phyloP scores from a whole-genome alignment of 2,329 filamentous ascomycete species.

The Blastomyces emzantsi region DNA sequence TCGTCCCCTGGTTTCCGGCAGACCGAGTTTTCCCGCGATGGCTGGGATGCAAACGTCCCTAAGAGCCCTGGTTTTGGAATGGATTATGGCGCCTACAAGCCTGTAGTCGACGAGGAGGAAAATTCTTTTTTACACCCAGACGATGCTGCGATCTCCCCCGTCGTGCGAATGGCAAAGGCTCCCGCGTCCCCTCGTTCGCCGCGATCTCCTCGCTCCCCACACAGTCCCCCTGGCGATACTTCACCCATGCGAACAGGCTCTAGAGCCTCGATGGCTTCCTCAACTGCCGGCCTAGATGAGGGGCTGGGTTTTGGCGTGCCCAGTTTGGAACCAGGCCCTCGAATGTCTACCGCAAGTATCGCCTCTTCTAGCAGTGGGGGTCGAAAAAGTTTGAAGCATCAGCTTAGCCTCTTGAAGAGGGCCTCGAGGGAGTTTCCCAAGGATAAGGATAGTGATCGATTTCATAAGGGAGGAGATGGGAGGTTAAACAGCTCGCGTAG shows the following conservation, averaged over 20 bases:
- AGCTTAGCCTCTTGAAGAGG: conserved; percentile 28
- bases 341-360: conserved; percentile 32
- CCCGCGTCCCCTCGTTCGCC: conserved; percentile 63
- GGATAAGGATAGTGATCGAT: conserved; percentile 32
- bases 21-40: conserved; percentile 20
- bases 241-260: conserved; percentile 28
- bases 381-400: conserved; percentile 31
- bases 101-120: conserved; percentile 43
- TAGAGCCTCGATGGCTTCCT: conserved; percentile 31
- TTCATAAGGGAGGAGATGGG: conserved; percentile 23
- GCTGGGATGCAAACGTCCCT: conserved; percentile 20
- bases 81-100: conserved; percentile 60
- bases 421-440: conserved; percentile 30
- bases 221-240: conserved; percentile 43
- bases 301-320: conserved; percentile 31
- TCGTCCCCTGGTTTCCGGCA: conserved; percentile 26
- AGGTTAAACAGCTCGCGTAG: conserved; percentile 29
- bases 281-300: conserved; percentile 27
- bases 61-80: conserved; percentile 50
- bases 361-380: conserved; percentile 33
- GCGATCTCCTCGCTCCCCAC: conserved; percentile 41
- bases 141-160: conserved; percentile 55
- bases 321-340: conserved; percentile 33
- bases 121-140: conserved; percentile 44
- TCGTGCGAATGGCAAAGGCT: conserved; percentile 72